Evolutionary conservation across 2,329 filamentous ascomycete genomes (phyloP).

Genomic region (Bipolaris oryzae): DNA sequence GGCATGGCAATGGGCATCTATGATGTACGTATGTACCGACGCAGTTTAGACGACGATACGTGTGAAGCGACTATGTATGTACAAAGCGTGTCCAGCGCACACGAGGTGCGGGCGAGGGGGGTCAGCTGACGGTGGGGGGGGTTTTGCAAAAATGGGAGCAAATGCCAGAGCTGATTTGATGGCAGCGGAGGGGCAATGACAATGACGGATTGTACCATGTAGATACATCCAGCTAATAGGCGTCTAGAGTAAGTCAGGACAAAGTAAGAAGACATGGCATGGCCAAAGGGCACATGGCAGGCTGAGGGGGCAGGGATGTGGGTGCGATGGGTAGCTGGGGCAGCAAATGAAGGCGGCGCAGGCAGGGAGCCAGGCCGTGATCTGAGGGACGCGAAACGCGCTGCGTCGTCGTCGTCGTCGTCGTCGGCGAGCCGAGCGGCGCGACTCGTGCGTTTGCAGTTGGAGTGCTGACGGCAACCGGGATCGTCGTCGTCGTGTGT

Average conservation of each 20-base stretch:
- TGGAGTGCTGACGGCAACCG: slow-evolving; percentile 23
- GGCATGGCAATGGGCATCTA: slow-evolving; percentile 20
- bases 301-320: slow-evolving; percentile 28
- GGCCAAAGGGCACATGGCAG: slow-evolving; percentile 23
- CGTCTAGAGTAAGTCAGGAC: no score
- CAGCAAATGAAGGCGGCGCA: slow-evolving; percentile 41
- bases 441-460: slow-evolving; percentile 73
- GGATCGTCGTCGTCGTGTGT: slow-evolving; percentile 32
- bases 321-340: slow-evolving; percentile 27
- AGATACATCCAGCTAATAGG: no score
- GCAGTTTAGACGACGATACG: no score
- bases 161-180: slow-evolving; percentile 10
- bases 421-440: slow-evolving; percentile 55
- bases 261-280: slow-evolving; percentile 1
- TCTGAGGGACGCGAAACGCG: slow-evolving; percentile 35
- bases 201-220: slow-evolving; percentile 17
- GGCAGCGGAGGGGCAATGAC: slow-evolving; percentile 22
- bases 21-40: slow-evolving; percentile 9
- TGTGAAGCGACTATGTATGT: background rate
- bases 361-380: slow-evolving; percentile 17
- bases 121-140: slow-evolving; percentile 39
- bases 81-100: slow-evolving; percentile 12
- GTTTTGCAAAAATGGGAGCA: no score
- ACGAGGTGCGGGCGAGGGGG: slow-evolving; percentile 26
- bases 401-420: slow-evolving; percentile 24